Percentiles rank a stretch among this genome's conserved stretches.
phyloP scores from a whole-genome alignment of 2,329 filamentous ascomycete species.

The Aspergillus sp. region DNA sequence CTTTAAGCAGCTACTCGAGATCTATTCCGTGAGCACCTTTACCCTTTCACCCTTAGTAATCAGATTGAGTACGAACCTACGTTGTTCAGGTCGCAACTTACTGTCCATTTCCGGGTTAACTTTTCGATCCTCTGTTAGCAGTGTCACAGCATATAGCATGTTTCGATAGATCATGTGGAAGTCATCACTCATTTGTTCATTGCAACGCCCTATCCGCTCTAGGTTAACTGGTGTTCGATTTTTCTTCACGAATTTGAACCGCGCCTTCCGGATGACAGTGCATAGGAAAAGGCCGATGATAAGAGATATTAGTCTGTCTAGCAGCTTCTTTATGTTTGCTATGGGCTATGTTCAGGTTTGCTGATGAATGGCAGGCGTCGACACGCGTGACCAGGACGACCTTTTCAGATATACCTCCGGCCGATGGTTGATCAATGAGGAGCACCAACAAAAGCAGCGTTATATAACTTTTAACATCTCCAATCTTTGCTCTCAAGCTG shows the following conservation, averaged over 20 bases:
- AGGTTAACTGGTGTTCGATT: background rate
- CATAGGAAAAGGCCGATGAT: background rate
- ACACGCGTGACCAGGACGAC: background rate
- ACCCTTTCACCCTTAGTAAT: too few species aligned
- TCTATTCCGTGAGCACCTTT: too few species aligned
- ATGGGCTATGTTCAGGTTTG: background rate
- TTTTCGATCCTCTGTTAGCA: background rate
- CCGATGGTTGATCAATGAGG: slow-evolving; percentile 29
- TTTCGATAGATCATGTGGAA: background rate
- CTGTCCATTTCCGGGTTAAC: background rate
- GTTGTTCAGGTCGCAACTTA: background rate
- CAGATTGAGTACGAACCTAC: background rate
- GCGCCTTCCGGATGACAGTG: background rate
- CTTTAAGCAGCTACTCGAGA: too few species aligned
- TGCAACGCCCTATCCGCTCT: background rate
- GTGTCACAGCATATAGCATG: background rate
- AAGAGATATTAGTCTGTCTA: background rate
- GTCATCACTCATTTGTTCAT: background rate
- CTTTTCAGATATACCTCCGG: slow-evolving; percentile 32
- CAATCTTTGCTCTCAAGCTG: slow-evolving; percentile 29
- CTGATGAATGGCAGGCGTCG: background rate
- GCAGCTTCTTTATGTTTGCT: background rate
- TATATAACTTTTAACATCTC: slow-evolving; percentile 32
- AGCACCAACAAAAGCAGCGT: slow-evolving; percentile 20
- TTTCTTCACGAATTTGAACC: background rate